phyloP scores from a whole-genome alignment of 345 rosid species.

The Citrus australasica region DNA sequence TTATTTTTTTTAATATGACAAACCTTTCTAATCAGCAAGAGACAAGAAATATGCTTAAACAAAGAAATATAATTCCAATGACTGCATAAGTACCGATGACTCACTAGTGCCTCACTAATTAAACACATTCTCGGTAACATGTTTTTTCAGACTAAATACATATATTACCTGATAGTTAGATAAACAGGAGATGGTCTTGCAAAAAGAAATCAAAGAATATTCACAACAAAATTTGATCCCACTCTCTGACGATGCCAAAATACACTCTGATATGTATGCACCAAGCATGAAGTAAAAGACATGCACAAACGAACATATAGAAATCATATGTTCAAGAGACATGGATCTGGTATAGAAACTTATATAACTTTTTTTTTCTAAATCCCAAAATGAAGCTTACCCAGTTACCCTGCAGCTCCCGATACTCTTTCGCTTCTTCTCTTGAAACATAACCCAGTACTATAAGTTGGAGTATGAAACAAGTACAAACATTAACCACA shows the following conservation, averaged over 20 bases:
- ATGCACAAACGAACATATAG: not conserved
- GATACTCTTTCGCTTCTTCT: not conserved
- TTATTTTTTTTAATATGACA: too few species aligned
- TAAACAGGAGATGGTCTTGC: not conserved
- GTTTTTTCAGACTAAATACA: not conserved
- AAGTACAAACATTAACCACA: not conserved
- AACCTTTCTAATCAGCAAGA: not conserved
- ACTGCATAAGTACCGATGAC: not conserved
- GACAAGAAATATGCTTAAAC: too few species aligned
- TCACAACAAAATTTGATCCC: not conserved
- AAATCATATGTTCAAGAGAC: not conserved
- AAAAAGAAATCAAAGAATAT: not conserved
- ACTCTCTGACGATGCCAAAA: not conserved
- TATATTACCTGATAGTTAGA: not conserved
- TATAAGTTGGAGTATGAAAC: not conserved
- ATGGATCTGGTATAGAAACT: not conserved
- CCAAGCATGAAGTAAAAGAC: not conserved
- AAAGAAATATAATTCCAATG: not conserved
- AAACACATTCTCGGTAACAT: not conserved
- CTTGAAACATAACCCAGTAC: not conserved
- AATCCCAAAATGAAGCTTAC: constrained; percentile 9
- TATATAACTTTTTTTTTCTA: not conserved
- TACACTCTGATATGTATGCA: not conserved
- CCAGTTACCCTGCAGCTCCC: not conserved
- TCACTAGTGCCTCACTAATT: not conserved